Evolutionary conservation across 441 rosid species (phyloP).

Genomic region (Populus trichocarpa): DNA sequence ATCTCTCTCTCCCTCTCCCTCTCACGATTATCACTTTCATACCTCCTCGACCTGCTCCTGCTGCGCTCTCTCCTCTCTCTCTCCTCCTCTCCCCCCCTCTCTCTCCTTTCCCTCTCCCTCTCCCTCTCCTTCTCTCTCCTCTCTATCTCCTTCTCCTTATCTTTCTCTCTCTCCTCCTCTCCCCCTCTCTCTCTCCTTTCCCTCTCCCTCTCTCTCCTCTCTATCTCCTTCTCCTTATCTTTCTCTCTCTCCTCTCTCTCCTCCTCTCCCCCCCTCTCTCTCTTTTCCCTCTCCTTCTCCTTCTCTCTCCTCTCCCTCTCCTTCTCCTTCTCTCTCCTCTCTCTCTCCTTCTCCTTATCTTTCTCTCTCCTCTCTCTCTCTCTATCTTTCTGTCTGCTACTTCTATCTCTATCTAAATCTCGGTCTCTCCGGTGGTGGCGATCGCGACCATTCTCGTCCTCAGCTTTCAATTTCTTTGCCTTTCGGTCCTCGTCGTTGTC

Average conservation of each 20-base stretch:
- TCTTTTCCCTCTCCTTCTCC: conserved; percentile 25
- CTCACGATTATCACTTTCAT: background rate
- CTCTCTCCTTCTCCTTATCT: conserved; percentile 19
- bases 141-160: conserved; percentile 8
- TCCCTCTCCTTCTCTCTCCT: conserved; percentile 23
- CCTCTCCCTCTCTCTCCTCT: conserved; percentile 16
- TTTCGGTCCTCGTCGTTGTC: conserved; percentile 39
- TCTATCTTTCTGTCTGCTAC: conserved; percentile 19
- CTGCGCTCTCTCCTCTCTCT: conserved; percentile 24
- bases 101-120: conserved; percentile 7
- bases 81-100: background rate
- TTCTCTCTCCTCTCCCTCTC: conserved; percentile 2
- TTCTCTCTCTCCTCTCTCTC: conserved; percentile 10
- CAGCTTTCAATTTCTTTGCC: conserved; percentile 54
- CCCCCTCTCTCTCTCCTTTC: conserved; percentile 12
- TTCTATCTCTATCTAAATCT: conserved; percentile 20
- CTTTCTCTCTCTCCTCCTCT: conserved; percentile 14
- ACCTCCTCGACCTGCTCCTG: background rate
- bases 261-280: conserved; percentile 10
- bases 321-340: conserved; percentile 22
- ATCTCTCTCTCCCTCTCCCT: conserved; percentile 8
- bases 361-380: conserved; percentile 18
- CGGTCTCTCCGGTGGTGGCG: conserved; percentile 21
- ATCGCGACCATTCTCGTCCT: conserved; percentile 52
- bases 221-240: conserved; percentile 19